Evolutionary conservation across 2,329 filamentous ascomycete genomes (phyloP), one percentile per base, ranked within the genome.

Genomic region (Fusarium pseudocircinatum): DNA sequence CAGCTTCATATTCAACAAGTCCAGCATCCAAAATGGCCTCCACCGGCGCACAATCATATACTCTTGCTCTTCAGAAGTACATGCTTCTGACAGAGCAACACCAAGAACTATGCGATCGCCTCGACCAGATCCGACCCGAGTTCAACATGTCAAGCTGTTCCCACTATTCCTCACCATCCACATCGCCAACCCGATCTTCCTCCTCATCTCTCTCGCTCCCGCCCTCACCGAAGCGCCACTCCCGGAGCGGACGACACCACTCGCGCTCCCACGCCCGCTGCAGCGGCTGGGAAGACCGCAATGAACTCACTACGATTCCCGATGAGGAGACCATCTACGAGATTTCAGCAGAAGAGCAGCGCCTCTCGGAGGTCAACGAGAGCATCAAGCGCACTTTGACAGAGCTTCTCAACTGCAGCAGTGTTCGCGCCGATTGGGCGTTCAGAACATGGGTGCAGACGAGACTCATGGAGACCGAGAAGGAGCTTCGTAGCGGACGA

Each of bases 311-410:
- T 61, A 84, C 84, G 30, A 85, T 86, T 37, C 77, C 83, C 28
- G 85, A 88, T 75, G 86, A 86, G 75, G 82, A 84, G 60, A 84
- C 85, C 12, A 78, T 87, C 28, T 82, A 82, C 68, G 85, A 87
- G 75, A 85, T 89, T 71, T 86, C 84, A 1, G 81, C 82, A 24
- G 87, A 88, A 76, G 87, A 89, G 77, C 84, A 86, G 72, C 87
- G 85, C 68, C 83, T 90, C 16, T 88, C 83, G 57, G 84, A 86
- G 69, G 86, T 90, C 79, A 89, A 89, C 79, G 88, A 90, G 80
- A 85, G 86, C 74, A 88, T 91, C 82, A 91, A 91, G 82, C 85
- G 88, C 37, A 86, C 88, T 5, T 78, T 91, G 74, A 91, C 88
- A 11, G 88, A 90, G 78, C 84, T 91, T 20, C 85, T 91, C 75